Evolutionary conservation across 148 eudicot genomes (phyloP), one percentile per base, ranked within the genome.

Genomic region (Dysphania ambrosioides): DNA sequence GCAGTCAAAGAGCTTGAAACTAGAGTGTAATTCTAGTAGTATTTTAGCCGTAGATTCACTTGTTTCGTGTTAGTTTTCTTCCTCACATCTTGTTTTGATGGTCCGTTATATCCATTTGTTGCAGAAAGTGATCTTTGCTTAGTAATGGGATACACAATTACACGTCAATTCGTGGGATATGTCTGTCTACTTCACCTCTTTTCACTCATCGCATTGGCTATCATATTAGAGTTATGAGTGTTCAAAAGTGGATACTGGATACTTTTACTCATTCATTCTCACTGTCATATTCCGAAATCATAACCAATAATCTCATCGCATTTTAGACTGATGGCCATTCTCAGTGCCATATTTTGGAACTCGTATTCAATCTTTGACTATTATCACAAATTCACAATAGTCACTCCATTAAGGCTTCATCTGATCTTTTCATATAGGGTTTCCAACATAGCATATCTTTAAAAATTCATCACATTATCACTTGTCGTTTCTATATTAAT

Each of bases 371-470:
- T 31, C 16, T 35, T 16, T 35, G 44, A n/a, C 27, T n/a, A 44
- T 6, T 15, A 24, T 8, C 18, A 11, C n/a, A n/a, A n/a, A n/a
- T n/a, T n/a, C n/a, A n/a, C 38, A 55, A 13, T 32, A 61, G 32
- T 57, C 74, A 55, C 57, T 40, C n/a, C 57, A 55, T 11, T 18
- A 2, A 16, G 16, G 21, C 32, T 60, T 36, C 9, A 71, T 24
- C 12, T 42, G 9, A 38, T 56, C 27, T 57, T 55, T 29, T 30
- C 18, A 7, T 3, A 62, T 31, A 62, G n/a, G 23, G 49, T 44
- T 18, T 36, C 19, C 55, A 67, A 88, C 85, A 95, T 81, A 87
- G 82, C 82, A 95, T 63, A 44, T 88, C 97, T 78, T 83, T 90
- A 77, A 95, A 83, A 55, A 95, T n/a, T n/a, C n/a, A n/a, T n/a